Percentiles rank a stretch among this genome's conserved stretches.
Evolutionary conservation across 371 early-diverging fungal species (phyloP).

Genomic region (Basidiobolus meristosporus): DNA sequence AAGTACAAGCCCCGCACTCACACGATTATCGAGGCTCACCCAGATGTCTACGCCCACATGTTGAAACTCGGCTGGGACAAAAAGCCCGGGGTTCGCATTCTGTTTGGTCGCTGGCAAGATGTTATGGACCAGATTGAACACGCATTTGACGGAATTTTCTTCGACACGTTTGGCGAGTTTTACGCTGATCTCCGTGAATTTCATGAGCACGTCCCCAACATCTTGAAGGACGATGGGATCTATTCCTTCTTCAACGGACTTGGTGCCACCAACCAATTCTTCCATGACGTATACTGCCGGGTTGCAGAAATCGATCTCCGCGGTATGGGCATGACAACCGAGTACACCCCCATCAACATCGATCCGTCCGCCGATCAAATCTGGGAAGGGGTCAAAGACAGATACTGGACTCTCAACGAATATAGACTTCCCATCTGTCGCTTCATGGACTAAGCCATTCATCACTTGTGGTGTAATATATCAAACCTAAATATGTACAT

Average conservation of each 20-base stretch:
- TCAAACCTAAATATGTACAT: neutral
- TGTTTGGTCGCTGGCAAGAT: constrained; percentile 92
- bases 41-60: constrained; percentile 86
- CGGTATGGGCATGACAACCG: constrained; percentile 54
- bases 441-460: neutral
- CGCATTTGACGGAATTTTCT: constrained; percentile 73
- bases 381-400: constrained; percentile 77
- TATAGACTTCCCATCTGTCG: constrained; percentile 65
- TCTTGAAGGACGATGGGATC: constrained; percentile 51
- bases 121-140: constrained; percentile 48
- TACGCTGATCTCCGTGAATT: constrained; percentile 79
- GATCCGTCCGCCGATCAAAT: constrained; percentile 57
- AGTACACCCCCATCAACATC: constrained; percentile 49
- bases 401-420: constrained; percentile 64
- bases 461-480: neutral
- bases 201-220: constrained; percentile 61
- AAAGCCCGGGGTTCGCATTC: constrained; percentile 59
- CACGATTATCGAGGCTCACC: constrained; percentile 92
- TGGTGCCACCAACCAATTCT: constrained; percentile 80
- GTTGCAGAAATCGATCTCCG: constrained; percentile 65
- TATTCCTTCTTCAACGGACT: constrained; percentile 93
- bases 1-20: constrained; percentile 47
- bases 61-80: constrained; percentile 64
- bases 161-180: constrained; percentile 88
- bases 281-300: constrained; percentile 84